A percentile compares a stretch with the other conserved stretches of the same genome.
These are phyloP conservation scores for Rhodomyrtus tomentosa DNA, from an alignment of 345 rosid species.

Conservation along the genomic window DNA sequence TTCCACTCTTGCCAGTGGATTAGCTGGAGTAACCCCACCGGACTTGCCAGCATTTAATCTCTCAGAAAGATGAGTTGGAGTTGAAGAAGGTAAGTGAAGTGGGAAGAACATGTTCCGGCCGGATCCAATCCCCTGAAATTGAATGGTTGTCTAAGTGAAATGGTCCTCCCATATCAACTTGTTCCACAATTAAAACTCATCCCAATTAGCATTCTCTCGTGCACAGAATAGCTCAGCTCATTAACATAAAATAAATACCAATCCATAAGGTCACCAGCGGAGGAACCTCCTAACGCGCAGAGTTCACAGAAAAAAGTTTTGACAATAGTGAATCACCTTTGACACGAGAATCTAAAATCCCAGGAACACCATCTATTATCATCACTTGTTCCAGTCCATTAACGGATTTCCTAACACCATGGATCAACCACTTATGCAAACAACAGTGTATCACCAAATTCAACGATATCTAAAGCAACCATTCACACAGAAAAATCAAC, in stretches of 20 bases:
- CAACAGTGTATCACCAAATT: background rate
- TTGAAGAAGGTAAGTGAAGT: constrained; percentile 19
- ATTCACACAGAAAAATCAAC: background rate
- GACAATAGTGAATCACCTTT: background rate
- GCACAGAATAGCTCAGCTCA: background rate
- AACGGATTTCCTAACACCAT: background rate
- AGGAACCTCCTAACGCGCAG: background rate
- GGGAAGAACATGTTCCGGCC: constrained; percentile 26
- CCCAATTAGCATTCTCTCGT: background rate
- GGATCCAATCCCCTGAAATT: constrained; percentile 31
- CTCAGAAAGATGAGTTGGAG: constrained; percentile 18
- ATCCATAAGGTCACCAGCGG: background rate
- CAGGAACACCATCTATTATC: background rate
- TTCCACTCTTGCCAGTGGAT: constrained; percentile 14
- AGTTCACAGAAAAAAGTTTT: background rate
- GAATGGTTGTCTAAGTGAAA: background rate
- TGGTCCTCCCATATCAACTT: background rate
- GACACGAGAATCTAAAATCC: background rate
- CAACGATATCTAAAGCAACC: background rate
- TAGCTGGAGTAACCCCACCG: constrained; percentile 19
- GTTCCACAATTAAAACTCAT: background rate
- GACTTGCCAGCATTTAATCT: constrained; percentile 14
- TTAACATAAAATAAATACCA: background rate
- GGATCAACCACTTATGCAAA: background rate
- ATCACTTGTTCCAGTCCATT: background rate